Conservation (phyloP, 192 early-diverging fungal genomes). For the Coemansia sp. region DNA sequence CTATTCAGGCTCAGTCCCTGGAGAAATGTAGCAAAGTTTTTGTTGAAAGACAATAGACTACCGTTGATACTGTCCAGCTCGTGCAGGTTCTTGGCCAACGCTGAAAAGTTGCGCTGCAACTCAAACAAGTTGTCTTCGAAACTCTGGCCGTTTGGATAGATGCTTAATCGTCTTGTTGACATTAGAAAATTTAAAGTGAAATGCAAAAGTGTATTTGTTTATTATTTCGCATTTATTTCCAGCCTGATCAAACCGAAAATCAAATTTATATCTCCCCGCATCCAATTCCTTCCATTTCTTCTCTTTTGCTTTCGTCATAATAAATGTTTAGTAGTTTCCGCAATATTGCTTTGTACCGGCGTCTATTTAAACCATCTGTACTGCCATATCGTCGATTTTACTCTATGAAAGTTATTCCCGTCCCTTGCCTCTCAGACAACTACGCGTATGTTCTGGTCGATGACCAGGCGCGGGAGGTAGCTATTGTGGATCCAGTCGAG, state of each 20-base stretch:
- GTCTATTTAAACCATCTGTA: background rate
- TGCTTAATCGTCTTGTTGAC: conserved; percentile 45
- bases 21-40: conserved; percentile 45
- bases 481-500: conserved; percentile 85
- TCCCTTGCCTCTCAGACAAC: conserved; percentile 73
- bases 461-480: conserved; percentile 62
- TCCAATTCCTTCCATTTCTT: background rate
- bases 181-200: conserved; percentile 11
- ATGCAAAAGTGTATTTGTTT: background rate
- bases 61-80: conserved; percentile 45
- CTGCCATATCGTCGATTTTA: background rate
- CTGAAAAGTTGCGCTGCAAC: conserved; percentile 41
- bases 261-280: too few relatives aligned
- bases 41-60: conserved; percentile 46
- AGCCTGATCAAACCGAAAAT: background rate
- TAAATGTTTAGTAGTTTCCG: too few relatives aligned
- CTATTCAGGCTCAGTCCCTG: conserved; percentile 49
- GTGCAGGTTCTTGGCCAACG: conserved; percentile 31
- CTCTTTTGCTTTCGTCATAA: too few relatives aligned
- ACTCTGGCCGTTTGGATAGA: conserved; percentile 48
- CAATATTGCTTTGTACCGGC: background rate
- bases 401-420: conserved; percentile 46
- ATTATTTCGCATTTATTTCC: background rate
- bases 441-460: conserved; percentile 84
- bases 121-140: conserved; percentile 47